phyloP scores from a whole-genome alignment of 1,284 basidiomycete species.

The Puccinia horiana region DNA sequence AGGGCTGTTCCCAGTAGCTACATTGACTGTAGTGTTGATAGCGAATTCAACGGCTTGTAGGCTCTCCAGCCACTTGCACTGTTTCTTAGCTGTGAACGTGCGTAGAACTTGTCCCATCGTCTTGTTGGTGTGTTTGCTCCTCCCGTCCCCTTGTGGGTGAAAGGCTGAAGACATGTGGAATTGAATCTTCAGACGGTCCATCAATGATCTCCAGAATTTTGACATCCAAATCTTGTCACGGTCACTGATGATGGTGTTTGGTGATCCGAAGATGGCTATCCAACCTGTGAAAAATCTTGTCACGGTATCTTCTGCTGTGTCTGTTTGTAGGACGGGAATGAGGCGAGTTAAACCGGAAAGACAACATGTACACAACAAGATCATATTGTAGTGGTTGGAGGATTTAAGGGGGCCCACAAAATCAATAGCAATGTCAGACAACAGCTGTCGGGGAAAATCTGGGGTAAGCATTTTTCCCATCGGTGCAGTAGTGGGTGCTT shows the following conservation, averaged over 20 bases:
- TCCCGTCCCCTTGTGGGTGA: slow-evolving; percentile 53
- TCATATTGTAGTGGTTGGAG: not conserved
- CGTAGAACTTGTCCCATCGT: slow-evolving; percentile 56
- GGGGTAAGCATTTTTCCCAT: slow-evolving; percentile 41
- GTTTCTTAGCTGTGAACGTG: slow-evolving; percentile 53
- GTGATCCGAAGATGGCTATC: slow-evolving; percentile 50
- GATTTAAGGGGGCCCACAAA: slow-evolving; percentile 14
- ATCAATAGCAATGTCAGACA: not conserved
- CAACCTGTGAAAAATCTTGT: slow-evolving; percentile 55
- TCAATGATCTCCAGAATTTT: slow-evolving; percentile 54
- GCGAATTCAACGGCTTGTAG: too few species aligned
- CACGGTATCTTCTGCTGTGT: not conserved
- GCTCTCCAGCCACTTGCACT: not conserved
- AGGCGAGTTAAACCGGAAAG: not conserved
- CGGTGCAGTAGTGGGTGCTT: slow-evolving; percentile 31
- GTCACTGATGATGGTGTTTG: slow-evolving; percentile 53
- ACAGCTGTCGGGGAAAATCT: not conserved
- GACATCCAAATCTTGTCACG: slow-evolving; percentile 54
- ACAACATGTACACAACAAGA: not conserved
- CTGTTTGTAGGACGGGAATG: not conserved
- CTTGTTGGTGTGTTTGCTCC: slow-evolving; percentile 54
- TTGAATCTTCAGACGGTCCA: not conserved
- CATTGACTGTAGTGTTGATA: slow-evolving; percentile 33
- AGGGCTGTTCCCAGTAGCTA: slow-evolving; percentile 48
- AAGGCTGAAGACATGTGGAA: slow-evolving; percentile 31